Evolutionary conservation across 306 rosid genomes (phyloP).

Genomic region (Citrullus colocynthis): DNA sequence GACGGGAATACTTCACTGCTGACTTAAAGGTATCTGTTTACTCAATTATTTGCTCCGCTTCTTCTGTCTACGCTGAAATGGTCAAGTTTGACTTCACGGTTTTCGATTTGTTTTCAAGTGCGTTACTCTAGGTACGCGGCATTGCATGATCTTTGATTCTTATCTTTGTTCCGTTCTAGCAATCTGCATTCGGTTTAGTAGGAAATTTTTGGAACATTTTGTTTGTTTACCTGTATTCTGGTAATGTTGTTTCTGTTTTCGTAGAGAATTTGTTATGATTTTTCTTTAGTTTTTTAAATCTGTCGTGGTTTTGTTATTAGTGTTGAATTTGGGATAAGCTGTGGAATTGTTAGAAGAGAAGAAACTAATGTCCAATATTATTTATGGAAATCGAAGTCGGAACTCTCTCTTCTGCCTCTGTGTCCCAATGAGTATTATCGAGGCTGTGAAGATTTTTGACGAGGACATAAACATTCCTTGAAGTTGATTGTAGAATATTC

Average conservation of each 20-base stretch:
- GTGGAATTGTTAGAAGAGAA: not conserved
- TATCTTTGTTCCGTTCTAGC: not conserved
- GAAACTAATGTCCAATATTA: not conserved
- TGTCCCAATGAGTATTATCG: constrained; percentile 1
- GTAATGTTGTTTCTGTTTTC: not conserved
- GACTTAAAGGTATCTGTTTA: not conserved
- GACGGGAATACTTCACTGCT: not conserved
- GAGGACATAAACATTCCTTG: constrained; percentile 24
- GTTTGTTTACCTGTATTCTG: not conserved
- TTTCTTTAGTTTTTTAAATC: not conserved
- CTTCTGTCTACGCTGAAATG: not conserved
- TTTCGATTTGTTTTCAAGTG: not conserved
- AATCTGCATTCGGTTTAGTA: not conserved
- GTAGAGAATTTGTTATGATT: not conserved
- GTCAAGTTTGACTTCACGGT: constrained; percentile 2
- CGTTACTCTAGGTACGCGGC: not conserved
- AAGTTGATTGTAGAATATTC: constrained; percentile 22
- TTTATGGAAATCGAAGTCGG: constrained; percentile 18
- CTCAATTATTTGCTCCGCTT: not conserved
- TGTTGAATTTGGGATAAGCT: not conserved
- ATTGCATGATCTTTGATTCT: not conserved
- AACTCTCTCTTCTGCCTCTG: constrained; percentile 1
- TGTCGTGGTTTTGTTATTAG: not conserved
- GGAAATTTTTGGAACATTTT: not conserved
- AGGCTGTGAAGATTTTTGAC: constrained; percentile 29